These are phyloP conservation scores for Reutealis trisperma DNA, from an alignment of 345 rosid genomes.

Conservation along the genomic window DNA sequence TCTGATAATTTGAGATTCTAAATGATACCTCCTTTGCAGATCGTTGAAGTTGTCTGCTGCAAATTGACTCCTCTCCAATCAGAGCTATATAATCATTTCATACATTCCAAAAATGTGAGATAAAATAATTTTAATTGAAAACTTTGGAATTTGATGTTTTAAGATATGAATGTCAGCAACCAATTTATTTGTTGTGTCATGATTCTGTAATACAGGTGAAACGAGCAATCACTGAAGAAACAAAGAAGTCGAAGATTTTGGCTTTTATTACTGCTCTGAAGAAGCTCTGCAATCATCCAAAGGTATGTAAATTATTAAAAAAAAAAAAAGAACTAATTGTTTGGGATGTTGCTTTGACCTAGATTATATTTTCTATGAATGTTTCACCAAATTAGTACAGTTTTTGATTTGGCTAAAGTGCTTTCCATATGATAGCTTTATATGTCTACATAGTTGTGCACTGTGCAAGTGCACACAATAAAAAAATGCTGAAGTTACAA, in stretches of 20 bases:
- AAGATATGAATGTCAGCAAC: background rate
- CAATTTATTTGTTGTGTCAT: slow-evolving; percentile 4
- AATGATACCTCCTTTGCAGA: slow-evolving; percentile 49
- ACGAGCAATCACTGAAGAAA: slow-evolving; percentile 71
- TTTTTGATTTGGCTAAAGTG: background rate
- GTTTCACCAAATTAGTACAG: background rate
- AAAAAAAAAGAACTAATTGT: background rate
- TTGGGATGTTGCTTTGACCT: background rate
- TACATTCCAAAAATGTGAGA: slow-evolving; percentile 89
- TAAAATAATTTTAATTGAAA: background rate
- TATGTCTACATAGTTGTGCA: too few species aligned
- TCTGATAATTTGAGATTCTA: background rate
- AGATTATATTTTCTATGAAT: background rate
- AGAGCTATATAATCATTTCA: slow-evolving; percentile 82
- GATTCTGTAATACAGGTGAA: slow-evolving; percentile 60
- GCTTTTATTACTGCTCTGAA: slow-evolving; percentile 98
- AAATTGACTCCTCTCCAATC: slow-evolving; percentile 92
- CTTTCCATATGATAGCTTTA: too few species aligned
- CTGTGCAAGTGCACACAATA: background rate
- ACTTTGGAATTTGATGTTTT: background rate
- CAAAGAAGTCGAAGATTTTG: slow-evolving; percentile 86
- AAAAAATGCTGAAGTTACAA: too few species aligned
- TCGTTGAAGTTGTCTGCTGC: slow-evolving; percentile 97
- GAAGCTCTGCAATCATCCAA: slow-evolving; percentile 99
- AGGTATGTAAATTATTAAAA: slow-evolving; percentile 44